These are phyloP conservation scores for Candida patagonica DNA, from an alignment of 805 yeast genomes.

Conservation along the genomic window DNA sequence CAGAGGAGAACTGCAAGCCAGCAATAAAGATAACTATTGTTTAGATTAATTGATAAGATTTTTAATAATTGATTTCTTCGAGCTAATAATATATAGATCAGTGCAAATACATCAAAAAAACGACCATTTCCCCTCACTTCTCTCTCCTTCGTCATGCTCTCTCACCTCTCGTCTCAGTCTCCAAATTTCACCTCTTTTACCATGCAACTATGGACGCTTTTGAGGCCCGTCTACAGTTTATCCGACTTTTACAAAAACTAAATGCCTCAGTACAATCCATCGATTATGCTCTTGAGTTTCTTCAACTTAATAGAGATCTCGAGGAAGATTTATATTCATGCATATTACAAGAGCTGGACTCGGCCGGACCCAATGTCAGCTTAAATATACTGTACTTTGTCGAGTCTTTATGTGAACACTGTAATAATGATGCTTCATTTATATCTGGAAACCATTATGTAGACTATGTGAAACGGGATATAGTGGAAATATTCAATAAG, in stretches of 20 bases:
- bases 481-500: constrained; percentile 21
- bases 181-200: background rate
- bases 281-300: constrained; percentile 21
- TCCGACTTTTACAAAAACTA: constrained; percentile 52
- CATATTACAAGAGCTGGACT: constrained; percentile 48
- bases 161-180: background rate
- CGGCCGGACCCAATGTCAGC: constrained; percentile 41
- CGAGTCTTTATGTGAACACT: constrained; percentile 42
- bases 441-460: constrained; percentile 15
- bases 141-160: no score
- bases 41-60: no score
- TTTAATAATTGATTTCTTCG: no score
- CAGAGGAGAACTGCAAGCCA: no score
- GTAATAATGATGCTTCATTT: background rate
- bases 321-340: constrained; percentile 64
- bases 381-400: constrained; percentile 62
- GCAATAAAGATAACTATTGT: no score
- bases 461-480: constrained; percentile 24
- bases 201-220: constrained; percentile 67
- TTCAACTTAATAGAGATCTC: constrained; percentile 36
- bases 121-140: no score
- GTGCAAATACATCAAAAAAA: no score
- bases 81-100: no score
- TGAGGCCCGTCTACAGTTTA: constrained; percentile 71
- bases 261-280: constrained; percentile 43